Conservation (phyloP, 208 protist species). For the Tritrichomonas musculus region DNA sequence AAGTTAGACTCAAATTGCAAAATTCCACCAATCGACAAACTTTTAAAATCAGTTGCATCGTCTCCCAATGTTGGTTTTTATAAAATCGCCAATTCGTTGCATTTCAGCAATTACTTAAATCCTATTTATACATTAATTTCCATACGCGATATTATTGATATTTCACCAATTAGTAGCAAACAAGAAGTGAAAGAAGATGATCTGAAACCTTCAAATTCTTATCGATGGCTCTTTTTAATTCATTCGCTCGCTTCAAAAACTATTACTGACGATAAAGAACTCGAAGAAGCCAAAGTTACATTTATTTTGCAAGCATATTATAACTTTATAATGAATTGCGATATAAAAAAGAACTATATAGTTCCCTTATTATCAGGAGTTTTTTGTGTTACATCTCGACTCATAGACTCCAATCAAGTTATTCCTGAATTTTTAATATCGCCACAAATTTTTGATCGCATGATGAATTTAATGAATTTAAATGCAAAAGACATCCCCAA, state of each 20-base stretch:
- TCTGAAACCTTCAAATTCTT: neutral
- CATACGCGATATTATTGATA: neutral
- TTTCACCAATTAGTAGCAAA: neutral
- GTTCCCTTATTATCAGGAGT: neutral
- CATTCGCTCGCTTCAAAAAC: neutral
- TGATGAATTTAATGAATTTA: neutral
- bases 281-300: neutral
- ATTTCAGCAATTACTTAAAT: neutral
- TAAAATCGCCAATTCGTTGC: neutral
- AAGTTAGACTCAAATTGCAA: no score
- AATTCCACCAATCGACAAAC: no score
- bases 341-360: neutral
- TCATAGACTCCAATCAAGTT: neutral
- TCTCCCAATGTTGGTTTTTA: neutral
- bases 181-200: neutral
- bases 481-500: neutral
- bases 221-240: constrained; percentile 14
- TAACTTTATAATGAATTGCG: neutral
- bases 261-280: neutral
- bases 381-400: neutral
- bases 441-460: neutral
- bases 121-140: neutral
- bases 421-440: neutral
- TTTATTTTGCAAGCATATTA: neutral
- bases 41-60: no score